A percentile compares a stretch with the other conserved stretches of the same genome.
These are phyloP conservation scores for Salicornia ramosissima DNA, from an alignment of 148 eudicot genomes.

Conservation along the genomic window DNA sequence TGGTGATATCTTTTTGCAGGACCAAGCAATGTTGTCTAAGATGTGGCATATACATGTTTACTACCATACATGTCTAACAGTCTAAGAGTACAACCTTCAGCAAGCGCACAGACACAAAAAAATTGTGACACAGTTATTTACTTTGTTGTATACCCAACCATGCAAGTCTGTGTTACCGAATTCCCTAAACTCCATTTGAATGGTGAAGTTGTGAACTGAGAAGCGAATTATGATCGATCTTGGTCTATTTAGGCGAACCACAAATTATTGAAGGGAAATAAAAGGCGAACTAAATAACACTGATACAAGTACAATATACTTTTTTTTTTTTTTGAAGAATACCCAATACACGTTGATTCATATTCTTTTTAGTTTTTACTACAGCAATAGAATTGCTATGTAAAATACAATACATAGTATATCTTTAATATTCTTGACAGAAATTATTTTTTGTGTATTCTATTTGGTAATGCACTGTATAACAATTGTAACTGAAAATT, in stretches of 20 bases:
- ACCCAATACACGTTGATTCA: constrained; percentile 12
- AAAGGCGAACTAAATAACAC: too few species aligned
- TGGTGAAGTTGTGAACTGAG: too few species aligned
- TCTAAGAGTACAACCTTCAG: background rate
- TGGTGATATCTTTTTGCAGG: constrained; percentile 14
- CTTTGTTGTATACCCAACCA: constrained; percentile 2
- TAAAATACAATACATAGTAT: background rate
- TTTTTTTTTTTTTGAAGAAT: background rate
- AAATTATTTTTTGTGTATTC: background rate
- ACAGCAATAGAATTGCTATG: constrained; percentile 6
- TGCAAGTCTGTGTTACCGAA: constrained; percentile 1
- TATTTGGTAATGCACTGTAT: background rate
- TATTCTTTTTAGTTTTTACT: constrained; percentile 5
- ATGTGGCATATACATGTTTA: background rate
- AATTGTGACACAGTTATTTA: background rate
- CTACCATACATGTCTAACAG: too few species aligned
- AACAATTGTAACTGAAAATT: too few species aligned
- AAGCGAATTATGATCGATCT: too few species aligned
- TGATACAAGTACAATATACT: too few species aligned
- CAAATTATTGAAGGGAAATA: too few species aligned
- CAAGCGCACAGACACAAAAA: constrained; percentile 13
- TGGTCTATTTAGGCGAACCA: too few species aligned
- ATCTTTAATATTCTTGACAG: background rate
- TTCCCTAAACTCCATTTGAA: too few species aligned
- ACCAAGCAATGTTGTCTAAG: constrained; percentile 6